Percentiles rank a stretch among this genome's conserved stretches.
These are phyloP conservation scores for Melampsora americana DNA, from an alignment of 1,284 basidiomycete species.

Conservation along the genomic window DNA sequence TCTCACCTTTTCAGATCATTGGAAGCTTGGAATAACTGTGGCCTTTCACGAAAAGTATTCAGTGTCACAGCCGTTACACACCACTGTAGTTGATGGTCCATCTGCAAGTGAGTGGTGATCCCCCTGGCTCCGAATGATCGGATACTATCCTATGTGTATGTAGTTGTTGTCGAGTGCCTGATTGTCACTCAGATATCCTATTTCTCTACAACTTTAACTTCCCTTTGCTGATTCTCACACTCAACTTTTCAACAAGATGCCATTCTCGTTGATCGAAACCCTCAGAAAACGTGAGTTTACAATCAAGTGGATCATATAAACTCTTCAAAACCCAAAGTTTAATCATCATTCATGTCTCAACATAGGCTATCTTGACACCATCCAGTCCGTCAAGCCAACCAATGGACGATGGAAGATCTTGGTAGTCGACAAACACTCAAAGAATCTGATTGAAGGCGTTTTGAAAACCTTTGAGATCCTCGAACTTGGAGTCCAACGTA, in stretches of 20 bases:
- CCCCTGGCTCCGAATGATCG: too few species aligned
- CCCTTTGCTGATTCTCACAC: too few species aligned
- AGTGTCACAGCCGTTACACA: too few species aligned
- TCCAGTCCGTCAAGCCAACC: constrained; percentile 37
- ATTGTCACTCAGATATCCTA: too few species aligned
- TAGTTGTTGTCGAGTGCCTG: too few species aligned
- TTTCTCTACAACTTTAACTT: too few species aligned
- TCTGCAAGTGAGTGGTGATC: too few species aligned
- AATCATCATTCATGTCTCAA: not conserved
- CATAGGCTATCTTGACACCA: constrained; percentile 43
- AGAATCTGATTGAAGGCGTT: constrained; percentile 69
- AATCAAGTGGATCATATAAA: not conserved
- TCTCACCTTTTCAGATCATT: too few species aligned
- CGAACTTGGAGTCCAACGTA: constrained; percentile 80
- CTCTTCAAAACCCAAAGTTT: not conserved
- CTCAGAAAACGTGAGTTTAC: constrained; percentile 4
- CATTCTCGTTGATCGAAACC: not conserved
- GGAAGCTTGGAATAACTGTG: too few species aligned
- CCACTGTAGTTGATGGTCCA: too few species aligned
- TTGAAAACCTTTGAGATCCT: constrained; percentile 89
- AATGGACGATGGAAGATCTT: constrained; percentile 44
- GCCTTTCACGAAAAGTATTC: too few species aligned
- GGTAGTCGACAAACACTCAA: constrained; percentile 42
- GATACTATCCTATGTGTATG: too few species aligned
- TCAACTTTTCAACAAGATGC: not conserved